Conservation (phyloP, 2,329 filamentous ascomycete genomes). For the Lithohypha guttulata region DNA sequence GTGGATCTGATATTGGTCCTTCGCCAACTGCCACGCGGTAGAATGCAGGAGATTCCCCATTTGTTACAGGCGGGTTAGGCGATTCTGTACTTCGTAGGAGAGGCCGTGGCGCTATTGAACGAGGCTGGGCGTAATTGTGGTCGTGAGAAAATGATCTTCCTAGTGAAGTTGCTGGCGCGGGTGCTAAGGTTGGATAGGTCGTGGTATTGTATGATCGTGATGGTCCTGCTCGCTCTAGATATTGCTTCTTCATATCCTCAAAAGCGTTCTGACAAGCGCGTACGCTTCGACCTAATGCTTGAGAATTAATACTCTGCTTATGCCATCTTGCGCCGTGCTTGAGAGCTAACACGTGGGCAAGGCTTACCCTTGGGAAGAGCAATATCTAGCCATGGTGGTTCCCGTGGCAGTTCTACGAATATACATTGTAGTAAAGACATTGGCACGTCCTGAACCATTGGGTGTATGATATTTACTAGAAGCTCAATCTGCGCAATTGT, state of each 20-base stretch:
- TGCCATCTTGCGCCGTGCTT: background rate
- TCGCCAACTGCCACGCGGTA: conserved; percentile 15
- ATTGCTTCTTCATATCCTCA: conserved; percentile 12
- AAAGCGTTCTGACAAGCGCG: conserved; percentile 16
- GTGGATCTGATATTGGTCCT: conserved; percentile 12
- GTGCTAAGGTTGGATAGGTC: conserved; percentile 5
- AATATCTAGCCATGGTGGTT: conserved; percentile 20
- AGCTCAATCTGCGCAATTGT: conserved; percentile 14
- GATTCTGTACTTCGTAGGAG: conserved; percentile 17
- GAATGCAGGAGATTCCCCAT: conserved; percentile 16
- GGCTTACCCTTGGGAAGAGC: conserved; percentile 20
- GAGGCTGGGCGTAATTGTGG: conserved; percentile 8
- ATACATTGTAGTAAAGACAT: conserved; percentile 16
- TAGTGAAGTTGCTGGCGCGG: background rate
- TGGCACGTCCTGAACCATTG: conserved; percentile 17
- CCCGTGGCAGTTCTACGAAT: conserved; percentile 12
- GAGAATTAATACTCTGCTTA: conserved; percentile 10
- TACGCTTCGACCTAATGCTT: conserved; percentile 18
- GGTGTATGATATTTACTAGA: conserved; percentile 21
- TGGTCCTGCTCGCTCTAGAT: conserved; percentile 9
- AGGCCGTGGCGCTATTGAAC: conserved; percentile 19
- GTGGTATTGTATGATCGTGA: conserved; percentile 11
- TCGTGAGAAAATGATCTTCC: conserved; percentile 3
- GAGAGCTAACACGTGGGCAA: background rate
- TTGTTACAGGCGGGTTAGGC: conserved; percentile 17